A percentile compares a stretch with the other conserved stretches of the same genome.
phyloP scores from a whole-genome alignment of 306 rosid species.

The Vigna mungo region DNA sequence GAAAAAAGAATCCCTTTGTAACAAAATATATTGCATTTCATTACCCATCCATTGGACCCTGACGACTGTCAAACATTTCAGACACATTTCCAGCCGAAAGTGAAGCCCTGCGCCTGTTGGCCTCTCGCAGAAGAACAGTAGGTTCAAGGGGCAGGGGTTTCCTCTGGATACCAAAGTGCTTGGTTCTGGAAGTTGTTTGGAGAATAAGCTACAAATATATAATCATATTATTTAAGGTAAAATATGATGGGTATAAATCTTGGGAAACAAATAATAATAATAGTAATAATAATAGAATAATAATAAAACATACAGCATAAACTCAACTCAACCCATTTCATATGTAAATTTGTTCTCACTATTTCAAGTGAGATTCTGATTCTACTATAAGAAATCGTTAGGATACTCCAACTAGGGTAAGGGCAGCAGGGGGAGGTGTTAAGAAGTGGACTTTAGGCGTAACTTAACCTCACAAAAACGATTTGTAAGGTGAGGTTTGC shows the following conservation, averaged over 20 bases:
- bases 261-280: background rate
- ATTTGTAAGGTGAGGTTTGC: too few relatives aligned
- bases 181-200: constrained; percentile 68
- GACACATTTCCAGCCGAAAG: constrained; percentile 87
- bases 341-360: constrained; percentile 1
- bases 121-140: constrained; percentile 89
- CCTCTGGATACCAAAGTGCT: constrained; percentile 87
- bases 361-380: constrained; percentile 8
- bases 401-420: background rate
- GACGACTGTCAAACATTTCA: constrained; percentile 80
- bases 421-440: background rate
- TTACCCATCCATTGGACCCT: constrained; percentile 71
- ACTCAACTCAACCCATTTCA: constrained; percentile 22
- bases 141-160: constrained; percentile 97
- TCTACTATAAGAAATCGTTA: background rate
- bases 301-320: constrained; percentile 10
- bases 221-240: constrained; percentile 23
- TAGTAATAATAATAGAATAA: background rate
- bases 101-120: constrained; percentile 96
- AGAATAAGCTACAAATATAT: constrained; percentile 74
- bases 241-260: constrained; percentile 24
- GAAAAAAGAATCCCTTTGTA: constrained; percentile 37
- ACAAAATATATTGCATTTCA: constrained; percentile 46
- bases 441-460: too few relatives aligned
- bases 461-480: too few relatives aligned